Evolutionary conservation across 805 yeast species (phyloP).

Genomic region (Cyberlindnera lachancei): DNA sequence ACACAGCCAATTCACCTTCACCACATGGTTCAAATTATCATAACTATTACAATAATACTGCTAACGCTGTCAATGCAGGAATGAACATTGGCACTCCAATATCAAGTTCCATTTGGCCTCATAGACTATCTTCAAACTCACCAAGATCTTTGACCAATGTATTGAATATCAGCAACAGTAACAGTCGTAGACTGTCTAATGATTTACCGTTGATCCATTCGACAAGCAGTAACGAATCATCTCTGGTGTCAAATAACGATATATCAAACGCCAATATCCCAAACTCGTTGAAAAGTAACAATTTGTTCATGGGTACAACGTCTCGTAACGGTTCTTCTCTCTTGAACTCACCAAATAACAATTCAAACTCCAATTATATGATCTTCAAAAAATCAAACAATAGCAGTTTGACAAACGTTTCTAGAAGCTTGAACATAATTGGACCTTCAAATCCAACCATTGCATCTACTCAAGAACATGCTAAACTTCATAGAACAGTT

Average conservation of each 20-base stretch:
- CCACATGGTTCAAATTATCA: conserved; percentile 1
- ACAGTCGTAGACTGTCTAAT: too few species aligned
- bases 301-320: too few species aligned
- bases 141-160: conserved; percentile 22
- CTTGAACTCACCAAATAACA: conserved; percentile 18
- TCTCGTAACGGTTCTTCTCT: conserved; percentile 15
- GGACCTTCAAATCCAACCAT: conserved; percentile 27
- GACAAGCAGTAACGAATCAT: conserved; percentile 19
- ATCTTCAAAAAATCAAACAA: conserved; percentile 7
- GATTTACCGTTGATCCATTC: conserved; percentile 21
- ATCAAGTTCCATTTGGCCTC: conserved; percentile 6
- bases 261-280: too few species aligned
- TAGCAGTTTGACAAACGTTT: too few species aligned
- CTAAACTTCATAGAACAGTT: conserved; percentile 20
- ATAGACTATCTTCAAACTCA: conserved; percentile 24
- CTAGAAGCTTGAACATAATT: conserved; percentile 14
- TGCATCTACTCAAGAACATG: conserved; percentile 25
- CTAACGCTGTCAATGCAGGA: not conserved
- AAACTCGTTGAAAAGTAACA: too few species aligned
- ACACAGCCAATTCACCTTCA: conserved; percentile 17
- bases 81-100: conserved; percentile 1
- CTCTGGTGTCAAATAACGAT: conserved; percentile 6
- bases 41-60: not conserved
- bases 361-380: too few species aligned
- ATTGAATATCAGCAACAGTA: too few species aligned